A percentile compares a stretch with the other conserved stretches of the same genome.
These are phyloP conservation scores for Ophiocordyceps australis DNA, from an alignment of 2,329 filamentous ascomycete genomes.

Conservation along the genomic window DNA sequence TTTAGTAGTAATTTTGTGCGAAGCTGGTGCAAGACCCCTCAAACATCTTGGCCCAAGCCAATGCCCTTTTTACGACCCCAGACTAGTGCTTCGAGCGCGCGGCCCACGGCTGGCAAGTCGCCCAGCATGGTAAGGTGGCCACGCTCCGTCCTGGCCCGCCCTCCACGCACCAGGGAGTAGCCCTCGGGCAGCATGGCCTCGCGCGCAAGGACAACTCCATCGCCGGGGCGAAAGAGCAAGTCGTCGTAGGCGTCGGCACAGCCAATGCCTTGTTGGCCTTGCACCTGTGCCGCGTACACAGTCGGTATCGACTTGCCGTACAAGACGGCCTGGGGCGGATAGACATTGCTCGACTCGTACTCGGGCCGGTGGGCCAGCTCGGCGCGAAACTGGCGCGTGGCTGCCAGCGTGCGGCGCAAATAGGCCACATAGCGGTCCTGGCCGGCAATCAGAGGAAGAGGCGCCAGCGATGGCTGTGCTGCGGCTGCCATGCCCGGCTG, in stretches of 20 bases:
- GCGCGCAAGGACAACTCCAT: slow-evolving; percentile 73
- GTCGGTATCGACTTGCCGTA: slow-evolving; percentile 81
- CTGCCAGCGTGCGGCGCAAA: slow-evolving; percentile 53
- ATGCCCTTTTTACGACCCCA: slow-evolving; percentile 55
- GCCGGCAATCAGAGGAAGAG: too few relatives aligned
- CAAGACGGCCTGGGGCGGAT: slow-evolving; percentile 67
- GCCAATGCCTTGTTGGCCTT: slow-evolving; percentile 54
- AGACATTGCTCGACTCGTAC: slow-evolving; percentile 48
- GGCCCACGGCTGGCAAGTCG: slow-evolving; percentile 65
- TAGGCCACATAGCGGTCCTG: slow-evolving; percentile 34
- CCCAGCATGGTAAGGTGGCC: slow-evolving; percentile 80
- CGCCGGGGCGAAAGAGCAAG: slow-evolving; percentile 69
- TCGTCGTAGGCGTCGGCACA: slow-evolving; percentile 70
- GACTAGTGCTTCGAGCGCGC: slow-evolving; percentile 50
- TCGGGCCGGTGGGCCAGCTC: slow-evolving; percentile 45
- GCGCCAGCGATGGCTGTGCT: slow-evolving; percentile 3
- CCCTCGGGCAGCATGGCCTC: slow-evolving; percentile 74
- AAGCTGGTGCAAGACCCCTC: too few relatives aligned
- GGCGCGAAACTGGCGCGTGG: slow-evolving; percentile 56
- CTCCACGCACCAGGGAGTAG: slow-evolving; percentile 56
- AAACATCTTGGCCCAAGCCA: too few relatives aligned
- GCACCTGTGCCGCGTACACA: slow-evolving; percentile 63
- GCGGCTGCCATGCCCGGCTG: slow-evolving; percentile 2
- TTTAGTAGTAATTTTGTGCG: too few relatives aligned
- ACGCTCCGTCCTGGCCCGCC: slow-evolving; percentile 60